Evolutionary conservation across 2,329 filamentous ascomycete genomes (phyloP), one percentile per base, ranked within the genome.

Genomic region (Neonectria punicea): DNA sequence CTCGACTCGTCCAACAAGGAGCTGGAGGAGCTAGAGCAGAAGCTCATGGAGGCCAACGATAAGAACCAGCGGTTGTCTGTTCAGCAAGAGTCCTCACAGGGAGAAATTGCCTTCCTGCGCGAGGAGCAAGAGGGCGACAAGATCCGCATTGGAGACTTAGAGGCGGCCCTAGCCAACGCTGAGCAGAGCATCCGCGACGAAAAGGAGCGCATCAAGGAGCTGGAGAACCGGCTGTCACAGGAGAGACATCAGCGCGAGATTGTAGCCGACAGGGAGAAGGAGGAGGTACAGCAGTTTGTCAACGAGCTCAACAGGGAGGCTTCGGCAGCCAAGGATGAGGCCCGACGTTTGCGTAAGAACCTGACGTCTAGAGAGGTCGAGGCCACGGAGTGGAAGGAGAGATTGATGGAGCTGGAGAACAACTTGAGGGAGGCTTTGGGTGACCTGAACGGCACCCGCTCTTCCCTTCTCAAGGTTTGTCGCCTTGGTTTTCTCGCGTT

Each of bases 111-210:
- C 1, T 99, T 99, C 85, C 80, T 99, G 55, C 90, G 96, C 2
- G 96, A 99, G 77, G 96, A 99, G 82, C 96, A 99, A 79, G 96
- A 99, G 80, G 89, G 88, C 18, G 96, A 99, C 83, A 99, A 99
- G 85, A 97, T 99, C 77, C 94, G 94, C 80, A 98, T 99, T 74
- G 93, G 95, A 41, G 94, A 98, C 75, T 85, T 98, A 8, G 94
- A 98, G 76, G 92, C 93, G 9, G 89, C 91, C 14, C 82, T 98
- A 41, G 92, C 93, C 73, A 91, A 89, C 61, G 87, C 90, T n/a
- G 92, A 97, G 77, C 89, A 93, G 74, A 88, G 84, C 53, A 82
- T 97, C n/a, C 88, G 92, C 61, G 94, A 96, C 56, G 94, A 97
- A 78, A 92, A 91, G 78, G 94, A 98, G 66, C 90, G 89, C 51